Evolutionary conservation across 2,329 filamentous ascomycete species (phyloP), one percentile per base, ranked within the genome.

Genomic region (Herpotrichia juniperi): DNA sequence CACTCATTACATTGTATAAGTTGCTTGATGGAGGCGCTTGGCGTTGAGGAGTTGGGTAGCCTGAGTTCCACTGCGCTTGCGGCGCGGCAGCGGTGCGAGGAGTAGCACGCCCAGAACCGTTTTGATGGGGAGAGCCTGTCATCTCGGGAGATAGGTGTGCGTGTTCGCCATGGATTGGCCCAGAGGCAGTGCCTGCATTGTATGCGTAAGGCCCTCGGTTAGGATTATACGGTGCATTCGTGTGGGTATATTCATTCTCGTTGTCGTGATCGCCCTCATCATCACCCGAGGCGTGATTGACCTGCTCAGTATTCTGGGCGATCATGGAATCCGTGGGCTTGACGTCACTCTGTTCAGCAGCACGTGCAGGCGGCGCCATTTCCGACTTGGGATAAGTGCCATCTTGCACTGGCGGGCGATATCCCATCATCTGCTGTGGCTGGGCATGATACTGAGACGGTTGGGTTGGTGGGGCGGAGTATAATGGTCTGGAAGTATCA

Each of bases 1-100:
- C 91, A 71, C 88, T 93, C 78, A 96, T 92, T 57, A 96, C 88
- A 73, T 87, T 96, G 81, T 96, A 96, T 45, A 96, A 79, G 69
- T 87, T 96, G 79, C 90, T 93, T 1, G 90, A 87, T 3, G 88
- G 83, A 53, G 86, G 81, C 37, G 79, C 78, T 51, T 81, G 78
- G 35, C 91, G 87, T 19, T 92, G 91, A 43, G 93, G 89, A 1
- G 91, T 93, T 70, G 81, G 88, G 76, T 96, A 96, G 22, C 87
- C 87, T 40, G 76, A 74, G 45, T 82, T 73, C 70, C 96, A 97
- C 73, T 92, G 91, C 2, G 86, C 79, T 61, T 90, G 88, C 31
- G 86, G 81, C 1, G 88, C 83, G 9, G 85, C 82, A 4, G 91
- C 84, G 0, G 90, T 96, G 62, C 93, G 86, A 10, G 93, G 92